Percentiles rank a stretch among this genome's conserved stretches.
Evolutionary conservation across 768 basidiomycete species (phyloP).

Genomic region (Rhizopogon vesiculosus): DNA sequence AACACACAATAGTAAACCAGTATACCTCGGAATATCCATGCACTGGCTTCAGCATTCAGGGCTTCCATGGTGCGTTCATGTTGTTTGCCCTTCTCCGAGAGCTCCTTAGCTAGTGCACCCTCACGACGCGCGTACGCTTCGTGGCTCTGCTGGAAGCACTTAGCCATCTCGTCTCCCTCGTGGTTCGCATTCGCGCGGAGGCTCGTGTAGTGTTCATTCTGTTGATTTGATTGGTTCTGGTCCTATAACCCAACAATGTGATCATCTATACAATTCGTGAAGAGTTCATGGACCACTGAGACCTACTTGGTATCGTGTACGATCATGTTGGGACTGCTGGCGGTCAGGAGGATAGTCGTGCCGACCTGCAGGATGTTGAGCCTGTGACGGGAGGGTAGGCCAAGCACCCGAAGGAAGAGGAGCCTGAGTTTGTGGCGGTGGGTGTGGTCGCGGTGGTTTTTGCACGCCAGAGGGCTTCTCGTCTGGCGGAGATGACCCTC

Average conservation of each 20-base stretch:
- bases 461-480: not conserved
- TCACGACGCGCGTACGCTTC: constrained; percentile 70
- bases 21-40: constrained; percentile 73
- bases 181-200: constrained; percentile 73
- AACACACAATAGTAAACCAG: not conserved
- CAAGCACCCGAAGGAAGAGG: not conserved
- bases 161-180: constrained; percentile 78
- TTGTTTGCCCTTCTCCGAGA: constrained; percentile 75
- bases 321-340: constrained; percentile 11
- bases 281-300: not conserved
- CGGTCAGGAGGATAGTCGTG: not conserved
- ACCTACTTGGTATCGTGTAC: constrained; percentile 14
- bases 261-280: not conserved
- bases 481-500: constrained; percentile 13
- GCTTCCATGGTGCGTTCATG: constrained; percentile 76
- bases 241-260: constrained; percentile 30
- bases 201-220: constrained; percentile 61
- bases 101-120: constrained; percentile 74
- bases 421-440: constrained; percentile 5
- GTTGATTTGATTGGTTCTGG: constrained; percentile 59
- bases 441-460: not conserved
- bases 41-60: constrained; percentile 75
- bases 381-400: not conserved
- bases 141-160: constrained; percentile 66
- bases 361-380: not conserved